Evolutionary conservation across 2,329 filamentous ascomycete genomes (phyloP).

Genomic region (Macrophomina phaseolina): DNA sequence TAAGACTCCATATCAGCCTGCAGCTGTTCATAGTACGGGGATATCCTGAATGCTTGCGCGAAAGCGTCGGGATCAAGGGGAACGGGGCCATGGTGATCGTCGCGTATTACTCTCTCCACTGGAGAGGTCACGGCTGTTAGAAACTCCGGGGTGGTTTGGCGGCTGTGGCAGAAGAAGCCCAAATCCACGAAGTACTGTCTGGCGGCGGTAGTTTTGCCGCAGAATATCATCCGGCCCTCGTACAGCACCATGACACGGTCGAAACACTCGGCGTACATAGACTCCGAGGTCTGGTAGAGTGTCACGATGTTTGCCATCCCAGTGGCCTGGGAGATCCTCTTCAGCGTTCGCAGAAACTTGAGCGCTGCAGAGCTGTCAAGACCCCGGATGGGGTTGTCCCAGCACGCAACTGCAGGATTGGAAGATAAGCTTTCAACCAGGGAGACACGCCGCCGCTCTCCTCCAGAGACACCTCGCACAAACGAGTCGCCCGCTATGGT

Average conservation of each 20-base stretch:
- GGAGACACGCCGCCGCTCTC: conserved; percentile 55
- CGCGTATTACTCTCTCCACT: conserved; percentile 53
- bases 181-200: conserved; percentile 70
- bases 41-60: conserved; percentile 49
- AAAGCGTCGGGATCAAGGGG: conserved; percentile 63
- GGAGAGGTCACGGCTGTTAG: conserved; percentile 71
- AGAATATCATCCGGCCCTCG: conserved; percentile 79
- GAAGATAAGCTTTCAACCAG: conserved; percentile 57
- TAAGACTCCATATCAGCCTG: conserved; percentile 40
- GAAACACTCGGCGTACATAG: conserved; percentile 64
- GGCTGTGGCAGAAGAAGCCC: conserved; percentile 70
- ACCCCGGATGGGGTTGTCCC: conserved; percentile 71
- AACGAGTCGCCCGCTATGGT: too few species aligned
- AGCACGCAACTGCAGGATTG: conserved; percentile 43
- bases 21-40: conserved; percentile 36
- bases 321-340: conserved; percentile 46
- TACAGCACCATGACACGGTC: conserved; percentile 78
- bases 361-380: conserved; percentile 75
- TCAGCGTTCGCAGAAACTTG: conserved; percentile 72
- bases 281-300: conserved; percentile 60
- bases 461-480: conserved; percentile 36
- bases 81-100: conserved; percentile 62
- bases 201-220: conserved; percentile 66
- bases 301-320: conserved; percentile 64
- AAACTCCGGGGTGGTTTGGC: conserved; percentile 77